Base-by-base conservation (phyloP, 768 basidiomycete genomes). In the Leccinum boreale region DNA sequence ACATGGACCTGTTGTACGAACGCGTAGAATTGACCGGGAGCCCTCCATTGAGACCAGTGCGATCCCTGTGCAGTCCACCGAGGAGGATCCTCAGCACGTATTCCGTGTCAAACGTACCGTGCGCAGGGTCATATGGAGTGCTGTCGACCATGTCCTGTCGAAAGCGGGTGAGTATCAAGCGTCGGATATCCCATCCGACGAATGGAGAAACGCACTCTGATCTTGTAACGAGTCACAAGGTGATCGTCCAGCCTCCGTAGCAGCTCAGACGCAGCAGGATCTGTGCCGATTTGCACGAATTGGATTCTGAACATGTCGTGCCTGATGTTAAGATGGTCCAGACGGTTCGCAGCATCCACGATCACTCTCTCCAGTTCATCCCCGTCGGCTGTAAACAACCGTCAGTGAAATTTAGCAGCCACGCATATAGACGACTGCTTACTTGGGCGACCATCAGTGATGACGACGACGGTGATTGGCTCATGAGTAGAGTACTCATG, bases 111-210 rank as follows among this genome's bases (percentile, higher is more conserved):
- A 72, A 72, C 5, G 47, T 56, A 56, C 72, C 72, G 3, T 67
- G 58, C 21, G 54, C 63, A 44, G 65, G 70, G 49, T 73, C 68
- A 52, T 58, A 81, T 10, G 74, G 73, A 4, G 77, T 78, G 39
- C 77, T 77, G 63, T 81, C 79, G 6, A 81, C 78, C 26, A 81
- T 75, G 57, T 81, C 81, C 68, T 79, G 59, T 46, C 17, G 17
- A 49, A 15, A 33, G 31, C 31, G n/a, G 42, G 24, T 12, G 19
- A 5, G 5, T 9, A 53, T 65, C 4, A 62, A 33, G 19, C 17
- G 19, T 46, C 21, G 9, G 19, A 23, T 8, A 33, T 33, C 11
- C 10, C 12, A 12, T n/a, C 24, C 15, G 5, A 26, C n/a, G 0
- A 9, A 45, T 11, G 0, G 11, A 33, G 19, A 12, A 9, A 57